phyloP scores from a whole-genome alignment of 495 filamentous ascomycete species.

The Xylaria sp. region DNA sequence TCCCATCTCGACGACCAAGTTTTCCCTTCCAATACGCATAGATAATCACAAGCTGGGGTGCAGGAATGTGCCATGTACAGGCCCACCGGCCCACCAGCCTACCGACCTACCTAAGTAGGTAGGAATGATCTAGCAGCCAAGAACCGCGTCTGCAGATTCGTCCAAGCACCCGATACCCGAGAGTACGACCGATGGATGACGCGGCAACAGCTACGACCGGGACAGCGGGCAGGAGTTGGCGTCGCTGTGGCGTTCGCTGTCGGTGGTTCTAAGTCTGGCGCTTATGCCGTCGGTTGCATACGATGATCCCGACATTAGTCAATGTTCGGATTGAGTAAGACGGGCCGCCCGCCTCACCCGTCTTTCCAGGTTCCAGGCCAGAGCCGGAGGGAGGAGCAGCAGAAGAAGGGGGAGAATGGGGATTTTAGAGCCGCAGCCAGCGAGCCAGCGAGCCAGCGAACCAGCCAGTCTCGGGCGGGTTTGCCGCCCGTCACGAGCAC shows the following conservation, averaged over 20 bases:
- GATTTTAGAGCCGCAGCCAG: conserved; percentile 22
- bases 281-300: conserved; percentile 15
- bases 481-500: conserved; percentile 13
- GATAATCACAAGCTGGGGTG: conserved; percentile 14
- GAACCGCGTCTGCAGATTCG: conserved; percentile 21
- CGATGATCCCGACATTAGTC: conserved; percentile 5
- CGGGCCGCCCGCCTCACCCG: conserved; percentile 6
- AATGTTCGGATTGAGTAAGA: conserved; percentile 8
- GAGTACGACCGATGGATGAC: conserved; percentile 26
- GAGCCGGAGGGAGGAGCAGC: neutral
- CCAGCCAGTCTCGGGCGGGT: no score
- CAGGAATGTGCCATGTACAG: conserved; percentile 5
- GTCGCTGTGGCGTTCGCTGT: conserved; percentile 4
- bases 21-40: neutral
- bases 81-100: conserved; percentile 10
- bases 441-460: no score
- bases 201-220: neutral
- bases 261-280: neutral
- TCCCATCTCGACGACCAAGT: conserved; percentile 8
- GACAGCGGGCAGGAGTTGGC: conserved; percentile 19
- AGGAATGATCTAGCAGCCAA: conserved; percentile 23
- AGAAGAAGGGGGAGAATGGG: neutral
- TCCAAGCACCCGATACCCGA: conserved; percentile 25
- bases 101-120: conserved; percentile 17
- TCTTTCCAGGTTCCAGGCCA: neutral